Evolutionary conservation across 306 rosid species (phyloP).

Genomic region (Lathyrus oleraceus): DNA sequence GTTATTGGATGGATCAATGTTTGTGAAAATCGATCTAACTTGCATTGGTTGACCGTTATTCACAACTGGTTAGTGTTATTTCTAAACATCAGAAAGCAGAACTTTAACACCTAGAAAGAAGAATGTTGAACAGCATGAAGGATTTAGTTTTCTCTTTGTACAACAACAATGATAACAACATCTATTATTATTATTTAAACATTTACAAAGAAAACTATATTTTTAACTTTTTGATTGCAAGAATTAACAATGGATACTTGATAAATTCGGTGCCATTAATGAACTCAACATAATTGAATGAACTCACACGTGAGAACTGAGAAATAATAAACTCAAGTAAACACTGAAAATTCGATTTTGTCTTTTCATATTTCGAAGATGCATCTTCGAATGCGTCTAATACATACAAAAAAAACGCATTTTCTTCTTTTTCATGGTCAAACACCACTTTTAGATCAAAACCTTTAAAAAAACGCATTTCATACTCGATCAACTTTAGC

Average conservation of each 20-base stretch:
- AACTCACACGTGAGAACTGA: not conserved
- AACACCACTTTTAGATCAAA: too few species aligned
- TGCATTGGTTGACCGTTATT: conserved; percentile 16
- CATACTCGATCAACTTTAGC: too few species aligned
- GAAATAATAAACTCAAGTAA: not conserved
- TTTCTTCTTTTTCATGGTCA: too few species aligned
- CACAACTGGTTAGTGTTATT: conserved; percentile 14
- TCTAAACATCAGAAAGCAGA: not conserved
- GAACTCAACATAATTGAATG: not conserved
- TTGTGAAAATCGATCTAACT: not conserved
- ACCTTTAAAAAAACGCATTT: too few species aligned
- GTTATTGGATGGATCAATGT: conserved; percentile 18
- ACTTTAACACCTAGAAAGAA: not conserved
- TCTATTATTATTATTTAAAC: too few species aligned
- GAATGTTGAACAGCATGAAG: not conserved
- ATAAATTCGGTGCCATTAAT: not conserved
- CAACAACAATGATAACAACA: too few species aligned
- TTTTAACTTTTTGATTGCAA: not conserved
- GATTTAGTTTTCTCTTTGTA: too few species aligned
- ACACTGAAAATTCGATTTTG: too few species aligned
- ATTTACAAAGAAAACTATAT: not conserved
- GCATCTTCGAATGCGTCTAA: too few species aligned
- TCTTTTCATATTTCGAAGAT: too few species aligned
- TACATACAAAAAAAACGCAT: too few species aligned
- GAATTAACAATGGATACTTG: not conserved